Evolutionary conservation across 2,329 filamentous ascomycete species (phyloP).

Genomic region (Acrocalymma vagum): DNA sequence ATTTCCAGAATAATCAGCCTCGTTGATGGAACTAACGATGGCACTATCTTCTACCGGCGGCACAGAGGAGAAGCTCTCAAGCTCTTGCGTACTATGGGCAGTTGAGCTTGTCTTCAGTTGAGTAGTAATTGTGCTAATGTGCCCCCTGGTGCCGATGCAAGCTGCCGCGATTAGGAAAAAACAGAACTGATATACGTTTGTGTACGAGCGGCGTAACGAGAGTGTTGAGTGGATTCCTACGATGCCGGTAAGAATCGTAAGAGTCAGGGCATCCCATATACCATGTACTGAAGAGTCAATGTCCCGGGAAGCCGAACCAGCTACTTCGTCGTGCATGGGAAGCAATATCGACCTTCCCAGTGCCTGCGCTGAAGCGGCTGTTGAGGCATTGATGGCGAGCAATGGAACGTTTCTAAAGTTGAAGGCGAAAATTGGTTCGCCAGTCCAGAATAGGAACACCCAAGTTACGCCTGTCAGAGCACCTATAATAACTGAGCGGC

Average conservation of each 20-base stretch:
- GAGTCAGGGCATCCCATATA: slow-evolving; percentile 10
- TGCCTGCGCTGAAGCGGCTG: slow-evolving; percentile 21
- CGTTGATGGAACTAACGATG: background rate
- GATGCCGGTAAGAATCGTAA: slow-evolving; percentile 20
- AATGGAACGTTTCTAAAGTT: slow-evolving; percentile 15
- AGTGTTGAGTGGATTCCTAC: slow-evolving; percentile 21
- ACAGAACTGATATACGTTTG: slow-evolving; percentile 20
- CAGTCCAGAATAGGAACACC: slow-evolving; percentile 4
- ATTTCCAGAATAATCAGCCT: background rate
- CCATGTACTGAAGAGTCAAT: slow-evolving; percentile 1
- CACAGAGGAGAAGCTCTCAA: slow-evolving; percentile 1
- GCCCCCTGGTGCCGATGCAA: slow-evolving; percentile 13
- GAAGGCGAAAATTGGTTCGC: slow-evolving; percentile 13
- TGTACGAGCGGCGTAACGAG: slow-evolving; percentile 30
- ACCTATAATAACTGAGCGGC: slow-evolving; percentile 8
- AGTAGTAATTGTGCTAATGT: background rate
- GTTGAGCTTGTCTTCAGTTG: background rate
- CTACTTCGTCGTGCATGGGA: slow-evolving; percentile 8
- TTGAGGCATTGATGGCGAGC: slow-evolving; percentile 17
- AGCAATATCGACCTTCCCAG: slow-evolving; percentile 27
- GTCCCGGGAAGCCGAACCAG: background rate
- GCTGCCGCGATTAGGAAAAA: slow-evolving; percentile 23
- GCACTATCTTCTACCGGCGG: slow-evolving; percentile 1
- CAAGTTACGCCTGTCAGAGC: slow-evolving; percentile 14
- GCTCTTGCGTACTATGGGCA: slow-evolving; percentile 8